Percentiles rank a stretch among this genome's conserved stretches.
These are phyloP conservation scores for Aspergillus panamensis DNA, from an alignment of 495 filamentous ascomycete genomes.

Conservation along the genomic window DNA sequence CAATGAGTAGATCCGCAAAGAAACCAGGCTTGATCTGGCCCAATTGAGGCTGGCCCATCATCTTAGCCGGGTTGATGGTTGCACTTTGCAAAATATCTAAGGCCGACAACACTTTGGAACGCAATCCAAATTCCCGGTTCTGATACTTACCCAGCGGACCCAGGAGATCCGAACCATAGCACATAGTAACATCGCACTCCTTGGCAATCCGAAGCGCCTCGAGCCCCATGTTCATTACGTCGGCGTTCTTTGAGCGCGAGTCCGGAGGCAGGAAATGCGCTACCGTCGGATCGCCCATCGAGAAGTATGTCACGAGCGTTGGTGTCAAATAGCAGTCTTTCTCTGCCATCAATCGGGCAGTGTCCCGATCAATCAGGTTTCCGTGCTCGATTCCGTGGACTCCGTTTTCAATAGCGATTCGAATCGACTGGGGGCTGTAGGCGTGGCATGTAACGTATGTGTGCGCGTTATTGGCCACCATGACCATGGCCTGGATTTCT, in stretches of 20 bases:
- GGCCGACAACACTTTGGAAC: constrained; percentile 39
- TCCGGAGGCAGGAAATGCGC: constrained; percentile 40
- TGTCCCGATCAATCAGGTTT: constrained; percentile 49
- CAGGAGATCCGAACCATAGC: constrained; percentile 54
- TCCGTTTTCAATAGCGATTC: constrained; percentile 52
- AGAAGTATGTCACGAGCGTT: constrained; percentile 50
- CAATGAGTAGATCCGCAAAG: constrained; percentile 42
- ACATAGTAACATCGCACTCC: constrained; percentile 49
- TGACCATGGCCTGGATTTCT: constrained; percentile 50
- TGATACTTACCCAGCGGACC: constrained; percentile 45
- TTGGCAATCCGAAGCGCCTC: constrained; percentile 42
- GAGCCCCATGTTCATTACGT: constrained; percentile 45
- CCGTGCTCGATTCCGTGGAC: constrained; percentile 56
- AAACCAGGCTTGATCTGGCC: constrained; percentile 44
- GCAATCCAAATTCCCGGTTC: constrained; percentile 48
- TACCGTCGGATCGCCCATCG: constrained; percentile 44
- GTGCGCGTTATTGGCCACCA: constrained; percentile 40
- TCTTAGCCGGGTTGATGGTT: constrained; percentile 48
- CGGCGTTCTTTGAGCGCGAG: constrained; percentile 40
- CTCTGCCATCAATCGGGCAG: constrained; percentile 45
- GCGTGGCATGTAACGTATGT: constrained; percentile 57
- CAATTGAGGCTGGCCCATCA: constrained; percentile 42
- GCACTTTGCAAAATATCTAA: constrained; percentile 48
- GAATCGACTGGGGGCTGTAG: constrained; percentile 49
- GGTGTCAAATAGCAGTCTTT: constrained; percentile 49